A percentile compares a stretch with the other conserved stretches of the same genome.
phyloP scores from a whole-genome alignment of 1,284 basidiomycete genomes.

The Cystobasidium sp. region DNA sequence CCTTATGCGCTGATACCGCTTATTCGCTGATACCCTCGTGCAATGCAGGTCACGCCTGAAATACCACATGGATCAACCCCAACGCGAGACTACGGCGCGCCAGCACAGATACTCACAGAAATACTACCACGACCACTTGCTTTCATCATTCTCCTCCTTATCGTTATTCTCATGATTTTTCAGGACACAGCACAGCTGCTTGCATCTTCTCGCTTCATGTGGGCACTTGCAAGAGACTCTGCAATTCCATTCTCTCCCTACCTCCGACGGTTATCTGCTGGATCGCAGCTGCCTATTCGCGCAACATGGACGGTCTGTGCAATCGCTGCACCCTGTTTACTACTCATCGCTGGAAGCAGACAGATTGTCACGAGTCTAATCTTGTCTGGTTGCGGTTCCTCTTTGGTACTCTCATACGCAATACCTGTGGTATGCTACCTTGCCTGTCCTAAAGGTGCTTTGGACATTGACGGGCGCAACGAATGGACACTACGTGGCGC shows the following conservation, averaged over 20 bases:
- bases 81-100: conserved; percentile 30
- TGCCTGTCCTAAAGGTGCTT: conserved; percentile 45
- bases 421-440: conserved; percentile 49
- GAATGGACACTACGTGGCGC: conserved; percentile 49
- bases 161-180: conserved; percentile 49
- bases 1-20: neutral
- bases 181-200: conserved; percentile 52
- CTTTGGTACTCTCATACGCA: conserved; percentile 45
- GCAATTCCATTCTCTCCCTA: conserved; percentile 51
- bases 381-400: conserved; percentile 50
- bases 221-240: conserved; percentile 51
- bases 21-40: no score
- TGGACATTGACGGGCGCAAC: conserved; percentile 49
- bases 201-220: conserved; percentile 53
- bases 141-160: conserved; percentile 47
- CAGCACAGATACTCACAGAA: conserved; percentile 39
- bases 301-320: conserved; percentile 50
- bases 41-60: conserved; percentile 19
- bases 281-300: conserved; percentile 45
- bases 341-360: conserved; percentile 48
- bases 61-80: neutral
- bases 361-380: conserved; percentile 49
- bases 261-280: conserved; percentile 46
- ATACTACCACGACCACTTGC: conserved; percentile 34
- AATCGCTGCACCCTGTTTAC: conserved; percentile 45